A percentile compares a stretch with the other conserved stretches of the same genome.
phyloP scores from a whole-genome alignment of 371 early-diverging fungal species.

The Mortierella sp. region DNA sequence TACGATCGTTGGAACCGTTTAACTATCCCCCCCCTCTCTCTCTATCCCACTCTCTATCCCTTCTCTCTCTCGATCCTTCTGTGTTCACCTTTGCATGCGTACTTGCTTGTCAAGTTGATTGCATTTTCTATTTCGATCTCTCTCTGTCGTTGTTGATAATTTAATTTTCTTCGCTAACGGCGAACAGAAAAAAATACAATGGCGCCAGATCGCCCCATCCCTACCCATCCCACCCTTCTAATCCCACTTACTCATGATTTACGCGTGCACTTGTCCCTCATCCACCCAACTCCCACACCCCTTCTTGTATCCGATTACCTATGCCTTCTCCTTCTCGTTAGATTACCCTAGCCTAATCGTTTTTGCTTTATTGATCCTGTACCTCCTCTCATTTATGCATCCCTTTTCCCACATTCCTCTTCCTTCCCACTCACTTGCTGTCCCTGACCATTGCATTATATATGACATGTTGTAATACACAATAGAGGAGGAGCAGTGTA shows the following conservation, averaged over 20 bases:
- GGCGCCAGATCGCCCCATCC: conserved; percentile 5
- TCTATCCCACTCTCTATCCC: neutral
- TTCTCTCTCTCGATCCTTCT: neutral
- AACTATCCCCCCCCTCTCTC: neutral
- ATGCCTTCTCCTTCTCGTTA: neutral
- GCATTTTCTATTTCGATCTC: neutral
- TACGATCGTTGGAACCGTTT: neutral
- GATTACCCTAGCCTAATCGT: neutral
- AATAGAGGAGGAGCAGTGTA: no score
- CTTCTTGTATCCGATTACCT: neutral
- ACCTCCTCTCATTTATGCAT: neutral
- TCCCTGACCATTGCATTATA: no score
- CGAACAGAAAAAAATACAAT: neutral
- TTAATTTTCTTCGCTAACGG: neutral
- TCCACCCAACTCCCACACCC: neutral
- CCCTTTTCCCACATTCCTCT: neutral
- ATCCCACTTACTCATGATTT: neutral
- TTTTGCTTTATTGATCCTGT: neutral
- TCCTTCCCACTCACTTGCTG: no score
- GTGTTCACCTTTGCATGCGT: neutral
- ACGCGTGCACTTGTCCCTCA: neutral
- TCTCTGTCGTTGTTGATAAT: neutral
- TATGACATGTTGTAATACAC: no score
- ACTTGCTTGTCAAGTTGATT: neutral
- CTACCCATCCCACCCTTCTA: neutral